Base-by-base conservation (phyloP, 2,329 filamentous ascomycete species). In the Nemania sp. region DNA sequence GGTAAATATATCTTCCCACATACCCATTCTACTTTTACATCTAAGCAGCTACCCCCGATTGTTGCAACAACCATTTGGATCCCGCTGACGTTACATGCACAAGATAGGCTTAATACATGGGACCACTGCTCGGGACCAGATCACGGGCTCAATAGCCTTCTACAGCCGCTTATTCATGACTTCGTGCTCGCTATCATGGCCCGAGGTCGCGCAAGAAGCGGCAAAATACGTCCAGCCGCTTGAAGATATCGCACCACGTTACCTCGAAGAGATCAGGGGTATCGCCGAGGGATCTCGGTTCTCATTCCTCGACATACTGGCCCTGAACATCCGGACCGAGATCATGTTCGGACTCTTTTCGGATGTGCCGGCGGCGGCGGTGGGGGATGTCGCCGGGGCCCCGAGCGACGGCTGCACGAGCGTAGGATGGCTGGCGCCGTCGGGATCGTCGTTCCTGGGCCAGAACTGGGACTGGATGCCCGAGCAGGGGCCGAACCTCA, bases 381-480 rank as follows among this genome's bases (percentile, higher is more conserved):
- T 62, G 9, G 58, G 17, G 10, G 46, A 59, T 3, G 11, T 65
- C 5, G 17, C 62, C 1, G 52, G 64, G 4, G 58, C 68, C 6
- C 66, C 70, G n/a, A 72, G 67, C 17, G 84, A 87, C 65, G 84
- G 83, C 2, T 87, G 84, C 65, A 87, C 84, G 0, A 78, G 79
- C 13, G 64, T 86, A 12, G 77, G 77, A 1, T 84, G 79, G 77
- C 71, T 74, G 10, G 77, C 76, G 0, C 48, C 40, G 1, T 58
- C 63, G 2, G 48, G 53, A 6, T 48, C 29, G 15, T 80, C 29
- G 15, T 80, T 79, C 59, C 69, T 87, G 4, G 78, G 76, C 1
- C 84, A 87, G 72, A 87, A 86, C 57, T 87, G 84, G 84, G 83
- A 87, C 65, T 88, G 86, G 85, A 78, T 79, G 68, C 69, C 69